phyloP scores from a whole-genome alignment of 2,329 filamentous ascomycete species.

The Thermoascus crustaceus region DNA sequence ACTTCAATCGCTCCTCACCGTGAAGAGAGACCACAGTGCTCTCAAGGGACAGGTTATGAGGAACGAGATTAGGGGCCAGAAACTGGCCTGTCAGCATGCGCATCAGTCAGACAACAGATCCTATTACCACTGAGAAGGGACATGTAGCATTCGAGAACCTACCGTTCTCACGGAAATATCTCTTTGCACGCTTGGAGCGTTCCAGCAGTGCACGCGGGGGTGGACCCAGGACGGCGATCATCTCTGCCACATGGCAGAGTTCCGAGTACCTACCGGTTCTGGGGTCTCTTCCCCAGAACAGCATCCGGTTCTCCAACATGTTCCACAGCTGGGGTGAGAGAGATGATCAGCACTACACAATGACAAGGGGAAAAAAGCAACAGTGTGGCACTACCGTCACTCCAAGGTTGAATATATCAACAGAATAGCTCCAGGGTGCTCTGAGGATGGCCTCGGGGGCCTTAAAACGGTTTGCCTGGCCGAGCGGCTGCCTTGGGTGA shows the following conservation, averaged over 20 bases:
- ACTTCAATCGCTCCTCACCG: slow-evolving; percentile 7
- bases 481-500: not conserved
- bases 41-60: slow-evolving; percentile 9
- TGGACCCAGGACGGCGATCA: slow-evolving; percentile 32
- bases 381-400: not conserved
- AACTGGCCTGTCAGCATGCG: slow-evolving; percentile 9
- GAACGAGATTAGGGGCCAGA: slow-evolving; percentile 10
- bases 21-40: slow-evolving; percentile 6
- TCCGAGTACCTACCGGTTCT: not conserved
- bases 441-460: not conserved
- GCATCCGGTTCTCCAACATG: not conserved
- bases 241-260: slow-evolving; percentile 22
- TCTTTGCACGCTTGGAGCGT: no score
- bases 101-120: slow-evolving; percentile 5
- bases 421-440: not conserved
- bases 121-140: no score
- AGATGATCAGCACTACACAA: not conserved
- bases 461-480: not conserved
- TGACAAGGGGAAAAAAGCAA: not conserved
- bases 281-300: not conserved
- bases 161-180: no score
- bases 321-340: not conserved
- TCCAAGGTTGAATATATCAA: not conserved
- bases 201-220: no score
- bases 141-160: no score